Percentiles rank a stretch among this genome's conserved stretches.
Evolutionary conservation across 768 basidiomycete species (phyloP).

Genomic region (Podaxis carcinomalis): DNA sequence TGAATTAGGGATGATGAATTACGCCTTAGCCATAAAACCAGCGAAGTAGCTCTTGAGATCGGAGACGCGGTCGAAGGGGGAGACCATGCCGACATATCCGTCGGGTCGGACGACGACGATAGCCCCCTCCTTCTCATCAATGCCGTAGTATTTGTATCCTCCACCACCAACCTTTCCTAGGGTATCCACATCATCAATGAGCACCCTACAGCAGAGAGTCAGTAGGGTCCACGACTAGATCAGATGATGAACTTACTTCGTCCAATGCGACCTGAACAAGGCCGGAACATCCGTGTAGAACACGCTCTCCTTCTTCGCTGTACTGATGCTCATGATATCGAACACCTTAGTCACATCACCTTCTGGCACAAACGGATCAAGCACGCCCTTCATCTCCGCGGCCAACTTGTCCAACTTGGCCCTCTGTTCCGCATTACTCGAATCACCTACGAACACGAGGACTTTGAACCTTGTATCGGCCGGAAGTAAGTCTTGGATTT

Average conservation of each 20-base stretch:
- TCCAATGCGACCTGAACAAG: slow-evolving; percentile 52
- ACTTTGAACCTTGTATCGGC: slow-evolving; percentile 53
- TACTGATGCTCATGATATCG: slow-evolving; percentile 37
- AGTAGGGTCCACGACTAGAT: background rate
- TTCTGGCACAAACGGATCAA: slow-evolving; percentile 25
- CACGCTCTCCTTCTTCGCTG: slow-evolving; percentile 33
- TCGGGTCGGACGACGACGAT: slow-evolving; percentile 59
- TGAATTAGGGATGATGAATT: background rate
- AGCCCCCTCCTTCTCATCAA: slow-evolving; percentile 37
- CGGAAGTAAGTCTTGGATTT: slow-evolving; percentile 51
- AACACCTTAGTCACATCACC: slow-evolving; percentile 32
- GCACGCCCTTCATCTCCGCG: slow-evolving; percentile 25
- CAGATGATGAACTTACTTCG: slow-evolving; percentile 37
- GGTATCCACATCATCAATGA: slow-evolving; percentile 53
- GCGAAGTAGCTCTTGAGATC: slow-evolving; percentile 45
- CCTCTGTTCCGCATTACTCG: slow-evolving; percentile 24
- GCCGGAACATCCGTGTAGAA: slow-evolving; percentile 42
- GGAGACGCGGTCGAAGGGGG: slow-evolving; percentile 39
- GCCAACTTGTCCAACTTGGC: slow-evolving; percentile 28
- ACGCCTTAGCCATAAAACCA: slow-evolving; percentile 31
- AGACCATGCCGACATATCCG: slow-evolving; percentile 59
- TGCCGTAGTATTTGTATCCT: slow-evolving; percentile 55
- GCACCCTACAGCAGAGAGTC: slow-evolving; percentile 35
- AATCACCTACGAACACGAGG: slow-evolving; percentile 49
- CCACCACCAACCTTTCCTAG: slow-evolving; percentile 42